These are phyloP conservation scores for Brassica incana DNA, from an alignment of 345 rosid genomes.

Conservation along the genomic window DNA sequence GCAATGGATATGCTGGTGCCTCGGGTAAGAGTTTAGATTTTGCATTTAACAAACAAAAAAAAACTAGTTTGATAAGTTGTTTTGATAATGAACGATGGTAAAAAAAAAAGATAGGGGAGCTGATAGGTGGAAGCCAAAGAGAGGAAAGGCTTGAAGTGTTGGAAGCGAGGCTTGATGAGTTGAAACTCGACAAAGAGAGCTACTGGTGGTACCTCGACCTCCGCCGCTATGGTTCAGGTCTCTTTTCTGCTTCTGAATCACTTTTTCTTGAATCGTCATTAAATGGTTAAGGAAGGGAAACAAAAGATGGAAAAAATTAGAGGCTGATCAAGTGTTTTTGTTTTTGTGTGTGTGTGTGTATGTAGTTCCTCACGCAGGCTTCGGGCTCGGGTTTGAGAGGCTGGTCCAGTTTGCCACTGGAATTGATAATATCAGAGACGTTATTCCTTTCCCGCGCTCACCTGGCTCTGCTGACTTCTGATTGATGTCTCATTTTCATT, in stretches of 20 bases:
- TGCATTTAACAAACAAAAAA: neutral
- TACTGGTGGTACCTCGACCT: constrained; percentile 99
- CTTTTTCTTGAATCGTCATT: neutral
- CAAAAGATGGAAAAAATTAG: neutral
- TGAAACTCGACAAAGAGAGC: constrained; percentile 77
- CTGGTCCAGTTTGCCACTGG: constrained; percentile 96
- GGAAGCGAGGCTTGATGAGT: constrained; percentile 76
- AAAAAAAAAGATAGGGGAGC: constrained; percentile 73
- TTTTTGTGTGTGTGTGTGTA: constrained; percentile 11
- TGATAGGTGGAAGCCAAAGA: constrained; percentile 98
- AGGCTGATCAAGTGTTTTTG: constrained; percentile 13
- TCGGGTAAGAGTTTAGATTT: constrained; percentile 53
- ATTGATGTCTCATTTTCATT: constrained; percentile 4
- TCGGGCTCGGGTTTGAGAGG: constrained; percentile 93
- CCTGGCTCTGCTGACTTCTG: constrained; percentile 93
- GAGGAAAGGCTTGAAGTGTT: constrained; percentile 87
- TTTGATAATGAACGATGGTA: constrained; percentile 1
- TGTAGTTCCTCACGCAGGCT: constrained; percentile 97
- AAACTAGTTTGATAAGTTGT: neutral
- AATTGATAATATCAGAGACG: constrained; percentile 87
- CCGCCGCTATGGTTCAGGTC: constrained; percentile 96
- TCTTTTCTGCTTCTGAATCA: neutral
- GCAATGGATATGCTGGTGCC: constrained; percentile 99
- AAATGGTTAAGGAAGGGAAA: neutral
- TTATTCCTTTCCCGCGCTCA: constrained; percentile 89